A percentile compares a stretch with the other conserved stretches of the same genome.
These are phyloP conservation scores for Penicillium cataractarum DNA, from an alignment of 495 filamentous ascomycete species.

Conservation along the genomic window DNA sequence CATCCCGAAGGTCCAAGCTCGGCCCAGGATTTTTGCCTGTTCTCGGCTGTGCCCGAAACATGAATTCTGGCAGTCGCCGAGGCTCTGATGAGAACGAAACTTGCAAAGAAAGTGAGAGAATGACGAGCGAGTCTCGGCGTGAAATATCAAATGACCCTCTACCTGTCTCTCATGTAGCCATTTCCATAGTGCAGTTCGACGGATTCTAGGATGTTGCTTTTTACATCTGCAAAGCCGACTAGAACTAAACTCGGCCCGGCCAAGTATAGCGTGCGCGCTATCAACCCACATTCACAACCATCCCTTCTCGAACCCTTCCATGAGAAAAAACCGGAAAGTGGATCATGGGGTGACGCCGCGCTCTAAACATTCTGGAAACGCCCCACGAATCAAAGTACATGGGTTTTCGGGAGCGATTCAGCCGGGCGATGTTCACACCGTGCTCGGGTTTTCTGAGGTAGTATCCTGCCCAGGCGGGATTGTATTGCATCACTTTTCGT, in stretches of 20 bases:
- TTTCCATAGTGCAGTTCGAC: neutral
- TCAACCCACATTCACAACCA: neutral
- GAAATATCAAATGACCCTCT: neutral
- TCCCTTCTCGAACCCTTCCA: slow-evolving; percentile 1
- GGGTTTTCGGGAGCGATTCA: neutral
- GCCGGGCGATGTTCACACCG: neutral
- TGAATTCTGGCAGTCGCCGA: neutral
- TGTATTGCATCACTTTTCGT: slow-evolving; percentile 44
- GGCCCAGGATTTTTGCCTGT: neutral
- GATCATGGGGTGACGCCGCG: neutral
- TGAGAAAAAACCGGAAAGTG: neutral
- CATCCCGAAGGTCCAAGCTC: slow-evolving; percentile 4
- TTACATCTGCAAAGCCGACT: neutral
- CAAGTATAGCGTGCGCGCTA: neutral
- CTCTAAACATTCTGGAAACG: neutral
- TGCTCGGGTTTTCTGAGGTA: slow-evolving; percentile 12
- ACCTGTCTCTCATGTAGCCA: neutral
- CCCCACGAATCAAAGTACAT: neutral
- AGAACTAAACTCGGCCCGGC: neutral
- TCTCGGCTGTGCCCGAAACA: neutral
- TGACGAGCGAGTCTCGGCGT: neutral
- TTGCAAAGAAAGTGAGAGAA: neutral
- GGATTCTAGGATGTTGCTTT: neutral
- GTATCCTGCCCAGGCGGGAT: slow-evolving; percentile 20
- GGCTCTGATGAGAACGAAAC: neutral